Evolutionary conservation across 768 basidiomycete genomes (phyloP), one percentile per base, ranked within the genome.

Genomic region (Epithele typhae): DNA sequence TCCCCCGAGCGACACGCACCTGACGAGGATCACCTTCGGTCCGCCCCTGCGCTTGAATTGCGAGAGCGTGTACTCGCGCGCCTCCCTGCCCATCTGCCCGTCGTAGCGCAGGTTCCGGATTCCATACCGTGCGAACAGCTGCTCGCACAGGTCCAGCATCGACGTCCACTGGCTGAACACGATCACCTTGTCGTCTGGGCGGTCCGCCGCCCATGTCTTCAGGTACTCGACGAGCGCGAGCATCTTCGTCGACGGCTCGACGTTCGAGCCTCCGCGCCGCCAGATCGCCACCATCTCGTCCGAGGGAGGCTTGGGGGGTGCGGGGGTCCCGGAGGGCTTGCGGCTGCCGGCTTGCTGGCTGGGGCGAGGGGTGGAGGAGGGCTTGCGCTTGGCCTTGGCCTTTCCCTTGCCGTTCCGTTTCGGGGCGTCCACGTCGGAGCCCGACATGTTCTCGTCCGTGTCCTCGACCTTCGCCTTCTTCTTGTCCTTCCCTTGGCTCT

Each of bases 121-220:
- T 0, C 79, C 81, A 56, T 83, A 65, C 21, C 81, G 71, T 8
- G 71, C 69, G 53, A 86, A 75, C 21, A 82, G 43, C n/a, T 66
- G 76, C 51, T 83, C 82, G 34, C 84, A 63, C 15, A 84, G 65
- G 58, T 84, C 78, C 25, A 87, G 72, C 78, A 84, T 83, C 1
- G 81, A 81, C 0, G 84, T 87, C 84, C 83, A 87, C 60, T 87
- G 84, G 5, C 82, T 84, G 62, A 81, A 87, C 34, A 75, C 70
- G 25, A 87, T 85, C 4, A 77, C 78, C 70, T 87, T 87, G 59
- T 87, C 84, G 0, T 81, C 82, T n/a, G n/a, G n/a, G n/a, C n/a
- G n/a, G 4, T 68, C 71, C 8, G 56, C 51, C 12, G 81, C 78
- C 77, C 78, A 81, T 46, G 81, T 68, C 55, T 78, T 74, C 53